phyloP scores from a whole-genome alignment of 306 rosid genomes.

The Sindora glabra region DNA sequence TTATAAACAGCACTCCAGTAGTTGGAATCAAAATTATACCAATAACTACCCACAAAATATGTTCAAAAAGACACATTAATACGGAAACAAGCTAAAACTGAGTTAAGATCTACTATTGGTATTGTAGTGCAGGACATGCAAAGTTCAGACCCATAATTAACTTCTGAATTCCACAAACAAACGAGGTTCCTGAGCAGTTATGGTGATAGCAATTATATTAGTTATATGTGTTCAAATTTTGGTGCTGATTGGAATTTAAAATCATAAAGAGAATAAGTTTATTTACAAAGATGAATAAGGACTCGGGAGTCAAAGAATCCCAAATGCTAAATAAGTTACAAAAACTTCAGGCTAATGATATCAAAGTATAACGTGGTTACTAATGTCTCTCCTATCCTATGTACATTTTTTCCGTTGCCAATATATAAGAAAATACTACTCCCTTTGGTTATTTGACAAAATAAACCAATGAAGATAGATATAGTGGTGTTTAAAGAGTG shows the following conservation, averaged over 20 bases:
- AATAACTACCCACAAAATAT: conserved; percentile 54
- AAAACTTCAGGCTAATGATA: background rate
- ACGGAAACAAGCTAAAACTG: background rate
- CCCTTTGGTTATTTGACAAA: background rate
- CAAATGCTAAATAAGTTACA: no score
- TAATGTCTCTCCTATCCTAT: background rate
- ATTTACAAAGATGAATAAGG: background rate
- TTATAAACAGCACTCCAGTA: conserved; percentile 96
- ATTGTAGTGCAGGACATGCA: conserved; percentile 1
- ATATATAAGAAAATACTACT: background rate
- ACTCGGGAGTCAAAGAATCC: no score
- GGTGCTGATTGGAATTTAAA: background rate
- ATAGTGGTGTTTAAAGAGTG: conserved; percentile 1
- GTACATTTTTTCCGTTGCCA: background rate
- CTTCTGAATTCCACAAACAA: background rate
- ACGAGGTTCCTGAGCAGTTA: background rate
- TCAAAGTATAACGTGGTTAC: background rate
- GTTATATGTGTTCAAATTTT: background rate
- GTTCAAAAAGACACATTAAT: conserved; percentile 6
- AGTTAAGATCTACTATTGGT: background rate
- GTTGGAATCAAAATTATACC: conserved; percentile 79
- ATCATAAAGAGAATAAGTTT: background rate
- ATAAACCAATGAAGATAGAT: background rate
- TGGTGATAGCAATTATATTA: background rate
- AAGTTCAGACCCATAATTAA: background rate